Evolutionary conservation across 345 rosid genomes (phyloP), one percentile per base, ranked within the genome.

Genomic region (Bruguiera parviflora): DNA sequence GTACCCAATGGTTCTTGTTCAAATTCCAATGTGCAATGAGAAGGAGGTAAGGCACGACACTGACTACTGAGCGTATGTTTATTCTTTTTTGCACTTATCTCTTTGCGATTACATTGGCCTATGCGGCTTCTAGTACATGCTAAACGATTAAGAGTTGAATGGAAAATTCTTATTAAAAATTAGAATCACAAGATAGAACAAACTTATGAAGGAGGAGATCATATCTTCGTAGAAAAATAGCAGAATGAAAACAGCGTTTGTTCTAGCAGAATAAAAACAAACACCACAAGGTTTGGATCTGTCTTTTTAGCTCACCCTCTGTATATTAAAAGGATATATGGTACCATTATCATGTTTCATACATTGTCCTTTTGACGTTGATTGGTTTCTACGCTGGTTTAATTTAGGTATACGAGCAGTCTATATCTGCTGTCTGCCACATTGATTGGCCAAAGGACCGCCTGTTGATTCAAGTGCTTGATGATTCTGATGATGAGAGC

Each of bases 1-100:
- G 73, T 88, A 85, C 64, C 96, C 96, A 35, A 86, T 80, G 93
- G 92, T 87, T 81, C 96, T 90, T 77, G 94, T 90, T 76, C 96
- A 90, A 81, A 88, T 90, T 28, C 96, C 96, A 52, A 90, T 90
- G 93, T 86, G 91, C 61, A 90, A 90, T 53, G 96, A 90, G 67
- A 88, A 79, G 69, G 92, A 88, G 92, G 94, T 88, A 80, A 73
- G n/a, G 39, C 28, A 69, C 51, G 20, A 19, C 65, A 53, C 46
- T 53, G 55, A 63, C 22, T 29, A 35, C 33, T 13, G 49, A 43
- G 19, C 43, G 5, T 25, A 57, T 16, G 32, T 39, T 2, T 18
- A 15, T 28, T 66, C 3, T 65, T 3, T 61, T 49, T 7, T 32
- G 21, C 37, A 13, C 16, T 43, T 31, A 53, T 18, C 9, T 64